Conservation (phyloP, 345 rosid genomes). For the Raphanus sativus region DNA sequence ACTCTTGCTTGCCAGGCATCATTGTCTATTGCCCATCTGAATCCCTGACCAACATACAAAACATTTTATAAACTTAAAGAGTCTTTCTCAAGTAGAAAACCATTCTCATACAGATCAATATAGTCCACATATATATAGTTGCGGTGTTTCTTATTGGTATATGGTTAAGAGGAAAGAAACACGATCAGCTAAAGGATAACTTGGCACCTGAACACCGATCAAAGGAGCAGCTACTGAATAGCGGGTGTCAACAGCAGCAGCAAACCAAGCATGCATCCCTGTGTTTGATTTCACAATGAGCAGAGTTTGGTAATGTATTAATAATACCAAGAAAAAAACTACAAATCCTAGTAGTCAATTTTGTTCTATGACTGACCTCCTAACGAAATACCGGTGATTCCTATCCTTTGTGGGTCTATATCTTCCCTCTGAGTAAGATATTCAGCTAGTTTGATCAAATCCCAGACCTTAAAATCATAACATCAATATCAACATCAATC, state of each 20-base stretch:
- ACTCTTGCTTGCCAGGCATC: conserved; percentile 84
- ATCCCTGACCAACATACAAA: conserved; percentile 54
- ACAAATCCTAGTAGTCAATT: not conserved
- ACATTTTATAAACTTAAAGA: not conserved
- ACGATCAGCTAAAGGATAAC: too few relatives aligned
- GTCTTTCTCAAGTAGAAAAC: not conserved
- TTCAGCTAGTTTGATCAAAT: too few relatives aligned
- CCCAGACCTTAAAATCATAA: too few relatives aligned
- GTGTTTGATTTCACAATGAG: conserved; percentile 22
- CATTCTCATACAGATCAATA: not conserved
- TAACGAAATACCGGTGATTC: conserved; percentile 86
- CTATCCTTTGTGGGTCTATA: conserved; percentile 70
- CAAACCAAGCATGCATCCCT: conserved; percentile 99
- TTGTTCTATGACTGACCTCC: conserved; percentile 63
- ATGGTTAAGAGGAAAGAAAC: too few relatives aligned
- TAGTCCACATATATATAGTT: too few relatives aligned
- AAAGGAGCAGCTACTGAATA: conserved; percentile 71
- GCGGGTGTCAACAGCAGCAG: conserved; percentile 71
- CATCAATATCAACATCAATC: too few relatives aligned
- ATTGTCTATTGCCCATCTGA: conserved; percentile 83
- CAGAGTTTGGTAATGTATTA: not conserved
- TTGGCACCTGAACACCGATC: conserved; percentile 84
- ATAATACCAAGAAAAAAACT: not conserved
- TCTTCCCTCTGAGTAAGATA: conserved; percentile 39
- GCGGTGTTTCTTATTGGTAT: too few relatives aligned